Base-by-base conservation (phyloP, 768 basidiomycete species). In the Suillus subalutaceus region DNA sequence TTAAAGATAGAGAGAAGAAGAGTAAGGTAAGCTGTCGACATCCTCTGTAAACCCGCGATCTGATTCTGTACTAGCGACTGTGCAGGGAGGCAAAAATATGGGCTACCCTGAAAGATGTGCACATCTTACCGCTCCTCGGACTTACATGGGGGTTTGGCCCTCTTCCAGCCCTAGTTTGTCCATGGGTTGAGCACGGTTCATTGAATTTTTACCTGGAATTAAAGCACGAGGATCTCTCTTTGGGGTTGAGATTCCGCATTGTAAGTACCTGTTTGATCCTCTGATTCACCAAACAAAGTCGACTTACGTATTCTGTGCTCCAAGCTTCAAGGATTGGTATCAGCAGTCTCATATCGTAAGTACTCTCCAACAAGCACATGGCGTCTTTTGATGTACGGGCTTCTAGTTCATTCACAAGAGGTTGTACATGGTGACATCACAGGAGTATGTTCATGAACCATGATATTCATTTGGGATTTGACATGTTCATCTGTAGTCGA, bases 181-280 rank as follows among this genome's bases (percentile, higher is more conserved):
- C 81, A 9, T 82, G 81, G 81, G 69, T 78, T 62, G 76, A 81
- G 50, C 73, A 81, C 53, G 81, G 81, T 10, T 77, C 75, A 62
- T 73, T 79, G 9, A 78, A 73, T 53, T 77, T 75, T 64, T 79
- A 81, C 64, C 73, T 83, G 72, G 79, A 79, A 65, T 69, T 72
- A 20, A 74, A 68, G 63, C 79, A 79, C 9, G 78, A 79, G 63
- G 72, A 80, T 32, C 65, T 83, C 44, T 73, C 76, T 4, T 73
- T 78, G 57, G 66, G 72, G 32, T 77, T 80, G 62, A 77, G 81
- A 48, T 65, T 83, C 50, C 72, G 72, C 60, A 66, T 82, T 48
- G 81, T 82, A 62, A 65, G 76, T 67, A 23, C 13, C 53, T 16
- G 46, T 13, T 71, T 23, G 10, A 56, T n/a, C 32, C 20, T n/a